Conservation (phyloP, 441 rosid species). For the Pelargonium exstipulatum region DNA sequence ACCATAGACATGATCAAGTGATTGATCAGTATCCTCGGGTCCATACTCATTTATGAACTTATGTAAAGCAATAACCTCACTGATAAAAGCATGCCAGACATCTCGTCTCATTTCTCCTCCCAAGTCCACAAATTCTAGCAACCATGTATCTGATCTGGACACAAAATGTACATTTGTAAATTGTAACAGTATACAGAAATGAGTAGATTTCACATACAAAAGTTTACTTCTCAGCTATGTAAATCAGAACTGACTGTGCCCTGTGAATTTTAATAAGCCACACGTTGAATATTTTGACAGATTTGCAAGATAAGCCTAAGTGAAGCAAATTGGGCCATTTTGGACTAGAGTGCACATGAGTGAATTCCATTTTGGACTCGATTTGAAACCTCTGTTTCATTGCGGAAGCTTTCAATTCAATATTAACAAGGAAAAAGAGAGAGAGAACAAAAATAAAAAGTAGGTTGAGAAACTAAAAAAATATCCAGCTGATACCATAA, state of each 20-base stretch:
- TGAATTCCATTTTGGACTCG: too few relatives aligned
- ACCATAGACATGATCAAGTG: conserved; percentile 60
- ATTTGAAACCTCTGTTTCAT: too few relatives aligned
- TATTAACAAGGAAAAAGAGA: too few relatives aligned
- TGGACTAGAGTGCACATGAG: too few relatives aligned
- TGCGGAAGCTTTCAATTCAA: too few relatives aligned
- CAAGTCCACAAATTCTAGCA: conserved; percentile 91
- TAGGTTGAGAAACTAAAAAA: too few relatives aligned
- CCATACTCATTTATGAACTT: conserved; percentile 67
- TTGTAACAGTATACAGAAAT: conserved; percentile 2
- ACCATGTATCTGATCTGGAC: conserved; percentile 69
- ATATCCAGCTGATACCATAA: too few relatives aligned
- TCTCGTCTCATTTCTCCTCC: conserved; percentile 94
- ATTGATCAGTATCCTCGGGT: conserved; percentile 55
- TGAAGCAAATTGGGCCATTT: too few relatives aligned
- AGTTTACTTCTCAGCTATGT: background rate
- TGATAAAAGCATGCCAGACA: conserved; percentile 82
- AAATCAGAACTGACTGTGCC: conserved; percentile 10
- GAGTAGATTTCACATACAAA: background rate
- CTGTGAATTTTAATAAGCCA: background rate
- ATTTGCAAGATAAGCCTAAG: too few relatives aligned
- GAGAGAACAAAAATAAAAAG: too few relatives aligned
- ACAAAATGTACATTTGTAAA: conserved; percentile 14
- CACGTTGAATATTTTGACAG: background rate
- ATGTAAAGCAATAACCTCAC: conserved; percentile 76